These are phyloP conservation scores for Leucocoprinus leucothites DNA, from an alignment of 768 basidiomycete species.

Conservation along the genomic window DNA sequence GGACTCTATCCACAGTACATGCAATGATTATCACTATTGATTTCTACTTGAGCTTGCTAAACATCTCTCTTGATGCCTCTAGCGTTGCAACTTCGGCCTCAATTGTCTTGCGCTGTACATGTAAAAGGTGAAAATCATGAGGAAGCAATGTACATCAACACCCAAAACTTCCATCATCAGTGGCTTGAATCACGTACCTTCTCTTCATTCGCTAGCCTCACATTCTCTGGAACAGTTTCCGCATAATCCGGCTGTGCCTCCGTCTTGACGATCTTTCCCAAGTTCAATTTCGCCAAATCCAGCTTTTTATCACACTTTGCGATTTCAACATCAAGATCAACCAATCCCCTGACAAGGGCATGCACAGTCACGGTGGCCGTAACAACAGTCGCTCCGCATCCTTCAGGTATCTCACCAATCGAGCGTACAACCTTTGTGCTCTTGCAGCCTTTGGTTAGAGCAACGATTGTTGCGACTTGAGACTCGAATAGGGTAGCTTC, in stretches of 20 bases:
- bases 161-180: neutral
- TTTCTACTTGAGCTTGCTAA: slow-evolving; percentile 14
- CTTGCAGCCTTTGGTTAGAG: slow-evolving; percentile 88
- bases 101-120: slow-evolving; percentile 10
- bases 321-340: slow-evolving; percentile 87
- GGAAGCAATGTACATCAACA: no score
- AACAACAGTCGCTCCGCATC: slow-evolving; percentile 84
- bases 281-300: slow-evolving; percentile 60
- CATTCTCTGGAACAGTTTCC: slow-evolving; percentile 74
- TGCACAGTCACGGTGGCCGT: slow-evolving; percentile 73
- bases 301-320: slow-evolving; percentile 90
- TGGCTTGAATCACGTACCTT: slow-evolving; percentile 53
- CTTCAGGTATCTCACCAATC: slow-evolving; percentile 70
- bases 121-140: neutral
- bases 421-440: slow-evolving; percentile 65
- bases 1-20: no score
- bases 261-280: slow-evolving; percentile 75
- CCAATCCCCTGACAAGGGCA: slow-evolving; percentile 88
- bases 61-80: slow-evolving; percentile 13
- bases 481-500: slow-evolving; percentile 68
- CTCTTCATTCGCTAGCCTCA: slow-evolving; percentile 71
- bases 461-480: slow-evolving; percentile 71
- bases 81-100: slow-evolving; percentile 15
- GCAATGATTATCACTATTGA: no score
- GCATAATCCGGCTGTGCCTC: slow-evolving; percentile 75